Evolutionary conservation across 371 early-diverging fungal species (phyloP).

Genomic region (Mortierella sp.): DNA sequence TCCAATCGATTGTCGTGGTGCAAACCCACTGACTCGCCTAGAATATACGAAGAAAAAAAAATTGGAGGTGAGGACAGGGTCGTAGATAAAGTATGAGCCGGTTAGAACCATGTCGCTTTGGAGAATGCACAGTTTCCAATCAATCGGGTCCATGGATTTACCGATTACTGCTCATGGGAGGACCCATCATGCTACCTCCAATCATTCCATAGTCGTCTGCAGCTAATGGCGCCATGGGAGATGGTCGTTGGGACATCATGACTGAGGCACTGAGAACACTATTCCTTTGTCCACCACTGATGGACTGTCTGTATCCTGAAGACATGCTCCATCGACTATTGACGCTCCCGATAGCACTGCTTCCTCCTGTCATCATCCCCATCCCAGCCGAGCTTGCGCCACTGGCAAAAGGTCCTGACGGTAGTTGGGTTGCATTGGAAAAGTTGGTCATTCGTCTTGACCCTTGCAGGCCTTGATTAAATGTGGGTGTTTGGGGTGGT

Average conservation of each 20-base stretch:
- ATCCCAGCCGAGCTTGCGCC: not conserved
- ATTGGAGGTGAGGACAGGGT: not conserved
- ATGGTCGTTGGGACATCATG: conserved; percentile 39
- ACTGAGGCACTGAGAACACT: conserved; percentile 17
- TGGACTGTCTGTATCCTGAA: conserved; percentile 31
- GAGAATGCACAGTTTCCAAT: no score
- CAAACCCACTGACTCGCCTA: conserved; percentile 31
- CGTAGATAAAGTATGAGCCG: no score
- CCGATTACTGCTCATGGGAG: conserved; percentile 15
- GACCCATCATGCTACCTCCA: conserved; percentile 38
- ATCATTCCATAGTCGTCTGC: conserved; percentile 29
- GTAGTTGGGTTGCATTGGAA: conserved; percentile 21
- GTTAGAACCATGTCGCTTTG: no score
- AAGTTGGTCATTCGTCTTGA: conserved; percentile 5
- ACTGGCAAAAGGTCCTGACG: conserved; percentile 1
- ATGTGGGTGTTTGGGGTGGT: conserved; percentile 12
- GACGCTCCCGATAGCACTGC: conserved; percentile 21
- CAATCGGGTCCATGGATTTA: not conserved
- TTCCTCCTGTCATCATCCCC: conserved; percentile 1
- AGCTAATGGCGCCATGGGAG: conserved; percentile 36
- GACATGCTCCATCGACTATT: conserved; percentile 44
- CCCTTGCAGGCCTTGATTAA: conserved; percentile 1
- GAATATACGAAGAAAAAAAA: not conserved
- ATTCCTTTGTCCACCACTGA: conserved; percentile 19
- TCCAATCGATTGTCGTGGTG: conserved; percentile 33